A percentile compares a stretch with the other conserved stretches of the same genome.
These are phyloP conservation scores for Trichophyton benhamiae DNA, from an alignment of 2,329 filamentous ascomycete species.

Conservation along the genomic window DNA sequence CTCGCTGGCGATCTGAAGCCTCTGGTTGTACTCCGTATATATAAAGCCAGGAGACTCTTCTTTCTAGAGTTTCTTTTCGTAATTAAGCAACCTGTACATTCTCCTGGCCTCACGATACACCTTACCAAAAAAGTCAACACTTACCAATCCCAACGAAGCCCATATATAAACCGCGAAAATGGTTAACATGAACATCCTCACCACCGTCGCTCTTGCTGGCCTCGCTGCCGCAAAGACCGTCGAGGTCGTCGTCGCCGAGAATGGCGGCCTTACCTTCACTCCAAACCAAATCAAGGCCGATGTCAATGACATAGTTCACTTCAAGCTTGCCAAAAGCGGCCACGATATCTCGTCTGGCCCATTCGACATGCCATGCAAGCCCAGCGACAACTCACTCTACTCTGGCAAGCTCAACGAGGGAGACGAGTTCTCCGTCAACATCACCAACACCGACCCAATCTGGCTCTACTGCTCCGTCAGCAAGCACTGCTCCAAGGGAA, in stretches of 20 bases:
- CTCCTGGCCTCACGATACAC: not conserved
- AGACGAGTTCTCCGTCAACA: slow-evolving; percentile 33
- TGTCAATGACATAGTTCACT: slow-evolving; percentile 11
- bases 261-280: slow-evolving; percentile 9
- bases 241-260: slow-evolving; percentile 12
- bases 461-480: slow-evolving; percentile 41
- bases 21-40: too few species aligned
- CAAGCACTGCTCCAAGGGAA: slow-evolving; percentile 39
- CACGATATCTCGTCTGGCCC: slow-evolving; percentile 13
- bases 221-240: slow-evolving; percentile 8
- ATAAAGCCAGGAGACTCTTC: not conserved
- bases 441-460: slow-evolving; percentile 35
- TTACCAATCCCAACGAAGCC: not conserved
- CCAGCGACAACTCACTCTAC: slow-evolving; percentile 4
- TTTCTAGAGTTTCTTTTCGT: not conserved
- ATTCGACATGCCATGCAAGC: slow-evolving; percentile 11
- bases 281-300: slow-evolving; percentile 10
- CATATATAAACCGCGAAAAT: not conserved
- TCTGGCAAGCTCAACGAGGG: slow-evolving; percentile 9
- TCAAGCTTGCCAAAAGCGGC: slow-evolving; percentile 8
- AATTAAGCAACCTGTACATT: not conserved
- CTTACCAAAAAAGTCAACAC: not conserved
- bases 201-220: slow-evolving; percentile 8
- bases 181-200: not conserved
- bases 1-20: not conserved